These are phyloP conservation scores for Aureobasidium zeae DNA, from an alignment of 2,329 filamentous ascomycete species.

Conservation along the genomic window DNA sequence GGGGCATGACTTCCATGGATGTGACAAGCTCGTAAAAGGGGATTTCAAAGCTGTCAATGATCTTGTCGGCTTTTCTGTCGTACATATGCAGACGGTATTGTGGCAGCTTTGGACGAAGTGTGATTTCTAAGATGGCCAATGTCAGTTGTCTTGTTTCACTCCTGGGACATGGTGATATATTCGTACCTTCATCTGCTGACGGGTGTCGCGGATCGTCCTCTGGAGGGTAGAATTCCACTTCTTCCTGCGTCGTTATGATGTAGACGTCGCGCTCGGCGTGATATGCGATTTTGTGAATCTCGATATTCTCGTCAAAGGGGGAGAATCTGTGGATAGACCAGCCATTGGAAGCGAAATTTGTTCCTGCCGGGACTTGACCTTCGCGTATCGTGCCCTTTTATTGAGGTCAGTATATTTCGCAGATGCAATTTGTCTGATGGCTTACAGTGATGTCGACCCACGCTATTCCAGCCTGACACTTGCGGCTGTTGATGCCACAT, in stretches of 20 bases:
- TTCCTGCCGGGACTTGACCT: slow-evolving; percentile 58
- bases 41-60: slow-evolving; percentile 67
- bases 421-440: background rate
- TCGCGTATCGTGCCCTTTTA: slow-evolving; percentile 59
- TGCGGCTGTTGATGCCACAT: slow-evolving; percentile 65
- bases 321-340: slow-evolving; percentile 65
- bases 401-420: slow-evolving; percentile 18
- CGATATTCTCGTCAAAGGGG: slow-evolving; percentile 46
- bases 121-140: slow-evolving; percentile 34
- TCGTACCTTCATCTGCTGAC: slow-evolving; percentile 61
- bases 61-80: slow-evolving; percentile 64
- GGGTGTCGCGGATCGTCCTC: slow-evolving; percentile 77
- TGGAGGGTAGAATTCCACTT: slow-evolving; percentile 69
- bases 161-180: background rate
- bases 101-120: slow-evolving; percentile 57
- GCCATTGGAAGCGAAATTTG: slow-evolving; percentile 63
- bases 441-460: slow-evolving; percentile 57
- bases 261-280: slow-evolving; percentile 68
- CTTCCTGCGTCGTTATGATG: slow-evolving; percentile 59
- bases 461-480: slow-evolving; percentile 73
- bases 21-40: slow-evolving; percentile 69
- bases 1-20: slow-evolving; percentile 70
- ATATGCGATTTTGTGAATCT: slow-evolving; percentile 65
- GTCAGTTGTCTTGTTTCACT: slow-evolving; percentile 15
- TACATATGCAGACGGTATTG: slow-evolving; percentile 69